phyloP scores from a whole-genome alignment of 2,329 filamentous ascomycete genomes.

The Hawksworthiomyces lignivorus region DNA sequence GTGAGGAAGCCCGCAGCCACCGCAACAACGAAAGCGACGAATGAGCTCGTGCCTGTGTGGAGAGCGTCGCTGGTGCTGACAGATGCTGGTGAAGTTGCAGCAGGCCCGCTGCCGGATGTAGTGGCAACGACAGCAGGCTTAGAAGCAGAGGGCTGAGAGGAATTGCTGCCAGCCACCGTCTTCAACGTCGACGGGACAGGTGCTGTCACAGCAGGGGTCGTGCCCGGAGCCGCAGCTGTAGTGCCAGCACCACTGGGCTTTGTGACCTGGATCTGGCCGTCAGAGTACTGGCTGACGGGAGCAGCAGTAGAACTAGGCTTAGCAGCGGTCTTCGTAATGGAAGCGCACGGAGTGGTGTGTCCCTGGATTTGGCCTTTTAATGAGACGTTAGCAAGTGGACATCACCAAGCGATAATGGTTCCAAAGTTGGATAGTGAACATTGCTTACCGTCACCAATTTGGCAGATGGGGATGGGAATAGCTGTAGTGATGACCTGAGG shows the following conservation, averaged over 20 bases:
- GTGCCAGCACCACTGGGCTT: not conserved
- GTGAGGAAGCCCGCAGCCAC: slow-evolving; percentile 26
- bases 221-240: not conserved
- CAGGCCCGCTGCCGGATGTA: not conserved
- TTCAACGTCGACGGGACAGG: not conserved
- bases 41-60: slow-evolving; percentile 23
- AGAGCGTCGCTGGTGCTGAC: slow-evolving; percentile 22
- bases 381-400: slow-evolving; percentile 5
- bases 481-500: slow-evolving; percentile 40
- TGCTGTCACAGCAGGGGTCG: not conserved
- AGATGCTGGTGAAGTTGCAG: slow-evolving; percentile 13
- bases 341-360: slow-evolving; percentile 37
- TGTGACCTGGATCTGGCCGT: slow-evolving; percentile 42
- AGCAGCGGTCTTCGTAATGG: slow-evolving; percentile 22
- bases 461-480: slow-evolving; percentile 38
- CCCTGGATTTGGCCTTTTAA: slow-evolving; percentile 40
- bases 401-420: too few relatives aligned
- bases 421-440: slow-evolving; percentile 9
- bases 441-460: slow-evolving; percentile 41
- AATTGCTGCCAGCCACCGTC: not conserved
- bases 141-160: not conserved
- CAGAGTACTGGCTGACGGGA: slow-evolving; percentile 35
- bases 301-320: slow-evolving; percentile 23
- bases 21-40: slow-evolving; percentile 26
- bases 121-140: not conserved